A percentile compares a stretch with the other conserved stretches of the same genome.
These are phyloP conservation scores for Dissophora globulifera DNA, from an alignment of 192 early-diverging fungal species.

Conservation along the genomic window DNA sequence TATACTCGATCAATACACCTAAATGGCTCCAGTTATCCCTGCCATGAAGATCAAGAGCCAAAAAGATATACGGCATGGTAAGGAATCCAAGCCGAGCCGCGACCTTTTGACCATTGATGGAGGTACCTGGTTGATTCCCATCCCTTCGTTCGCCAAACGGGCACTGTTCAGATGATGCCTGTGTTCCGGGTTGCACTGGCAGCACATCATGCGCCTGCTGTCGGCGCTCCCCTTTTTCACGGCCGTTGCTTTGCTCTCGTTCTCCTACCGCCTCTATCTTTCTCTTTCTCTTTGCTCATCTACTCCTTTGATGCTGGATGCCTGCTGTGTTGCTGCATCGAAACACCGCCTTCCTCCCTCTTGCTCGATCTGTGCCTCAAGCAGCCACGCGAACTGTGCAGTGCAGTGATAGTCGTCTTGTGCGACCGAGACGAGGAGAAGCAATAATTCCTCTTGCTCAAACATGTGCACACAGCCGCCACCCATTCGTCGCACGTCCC, in stretches of 20 bases:
- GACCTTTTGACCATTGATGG: not conserved
- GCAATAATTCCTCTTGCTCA: no score
- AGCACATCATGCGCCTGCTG: no score
- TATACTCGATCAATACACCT: not conserved
- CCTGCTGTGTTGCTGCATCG: no score
- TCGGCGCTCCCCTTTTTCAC: no score
- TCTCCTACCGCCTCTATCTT: not conserved
- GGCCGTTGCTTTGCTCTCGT: not conserved
- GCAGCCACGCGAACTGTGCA: not conserved
- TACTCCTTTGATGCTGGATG: no score
- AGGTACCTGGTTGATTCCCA: slow-evolving; percentile 21
- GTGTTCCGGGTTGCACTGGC: slow-evolving; percentile 9
- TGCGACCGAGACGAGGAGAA: not conserved
- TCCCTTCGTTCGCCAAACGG: not conserved
- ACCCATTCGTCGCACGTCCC: no score
- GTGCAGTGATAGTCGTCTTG: not conserved
- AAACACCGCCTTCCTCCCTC: no score
- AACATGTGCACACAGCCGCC: no score
- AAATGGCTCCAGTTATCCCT: not conserved
- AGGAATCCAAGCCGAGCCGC: slow-evolving; percentile 19
- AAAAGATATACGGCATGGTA: slow-evolving; percentile 17
- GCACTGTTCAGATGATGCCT: no score
- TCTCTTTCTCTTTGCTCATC: not conserved
- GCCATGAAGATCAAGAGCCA: slow-evolving; percentile 37
- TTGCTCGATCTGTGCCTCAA: no score